Percentiles rank a stretch among this genome's conserved stretches.
Evolutionary conservation across 192 early-diverging fungal genomes (phyloP).

Genomic region (Umbelopsis ramanniana): DNA sequence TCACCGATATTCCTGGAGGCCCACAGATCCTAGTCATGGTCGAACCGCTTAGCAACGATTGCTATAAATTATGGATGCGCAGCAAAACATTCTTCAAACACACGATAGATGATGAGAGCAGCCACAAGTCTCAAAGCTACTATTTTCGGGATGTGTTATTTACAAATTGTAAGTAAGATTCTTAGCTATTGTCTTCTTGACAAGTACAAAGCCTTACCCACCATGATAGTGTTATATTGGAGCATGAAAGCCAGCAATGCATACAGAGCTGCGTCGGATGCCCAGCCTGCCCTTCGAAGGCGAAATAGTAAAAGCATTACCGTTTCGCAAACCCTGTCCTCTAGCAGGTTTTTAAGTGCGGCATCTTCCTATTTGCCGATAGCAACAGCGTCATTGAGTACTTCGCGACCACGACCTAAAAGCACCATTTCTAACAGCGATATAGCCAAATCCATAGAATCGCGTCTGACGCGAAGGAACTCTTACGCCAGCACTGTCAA

Average conservation of each 20-base stretch:
- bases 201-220: background rate
- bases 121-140: background rate
- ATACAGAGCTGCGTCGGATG: background rate
- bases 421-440: background rate
- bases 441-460: background rate
- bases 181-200: background rate
- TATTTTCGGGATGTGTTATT: background rate
- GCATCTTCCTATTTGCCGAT: background rate
- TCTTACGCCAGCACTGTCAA: slow-evolving; percentile 4
- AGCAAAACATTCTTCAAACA: slow-evolving; percentile 3
- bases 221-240: background rate
- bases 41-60: slow-evolving; percentile 2
- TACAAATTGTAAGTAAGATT: background rate
- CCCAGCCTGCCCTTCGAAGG: background rate
- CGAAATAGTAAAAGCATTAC: background rate
- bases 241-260: background rate
- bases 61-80: background rate
- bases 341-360: background rate
- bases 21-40: background rate
- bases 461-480: background rate
- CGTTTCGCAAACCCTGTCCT: background rate
- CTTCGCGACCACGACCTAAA: slow-evolving; percentile 1
- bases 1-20: background rate
- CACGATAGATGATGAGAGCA: background rate
- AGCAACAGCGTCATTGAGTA: background rate